phyloP scores from a whole-genome alignment of 805 yeast genomes.

The Lachancea fermentati region DNA sequence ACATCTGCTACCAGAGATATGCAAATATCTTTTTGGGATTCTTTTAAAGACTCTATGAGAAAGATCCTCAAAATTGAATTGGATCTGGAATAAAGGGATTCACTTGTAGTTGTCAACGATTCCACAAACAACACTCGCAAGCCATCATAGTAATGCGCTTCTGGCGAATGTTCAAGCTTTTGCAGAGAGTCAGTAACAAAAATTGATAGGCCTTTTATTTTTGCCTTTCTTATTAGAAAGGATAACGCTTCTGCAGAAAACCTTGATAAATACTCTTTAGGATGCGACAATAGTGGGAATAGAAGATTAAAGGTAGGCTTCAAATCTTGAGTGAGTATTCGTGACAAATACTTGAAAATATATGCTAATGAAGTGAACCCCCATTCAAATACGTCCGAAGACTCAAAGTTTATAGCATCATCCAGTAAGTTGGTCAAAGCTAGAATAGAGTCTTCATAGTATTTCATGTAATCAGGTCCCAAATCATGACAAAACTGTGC shows the following conservation, averaged over 20 bases:
- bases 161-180: constrained; percentile 32
- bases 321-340: constrained; percentile 55
- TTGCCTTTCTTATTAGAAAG: constrained; percentile 68
- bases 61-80: constrained; percentile 42
- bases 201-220: constrained; percentile 38
- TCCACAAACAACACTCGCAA: constrained; percentile 61
- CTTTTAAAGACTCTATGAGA: constrained; percentile 29
- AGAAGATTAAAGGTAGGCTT: constrained; percentile 62
- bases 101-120: constrained; percentile 65
- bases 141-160: constrained; percentile 49
- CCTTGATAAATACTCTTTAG: constrained; percentile 62
- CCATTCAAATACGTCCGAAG: constrained; percentile 70
- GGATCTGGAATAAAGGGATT: constrained; percentile 70
- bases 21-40: constrained; percentile 7
- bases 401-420: constrained; percentile 43
- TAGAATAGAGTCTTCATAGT: constrained; percentile 48
- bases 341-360: constrained; percentile 79
- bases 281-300: constrained; percentile 53
- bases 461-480: constrained; percentile 83
- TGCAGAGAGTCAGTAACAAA: constrained; percentile 43
- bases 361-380: constrained; percentile 81
- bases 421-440: constrained; percentile 42
- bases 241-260: constrained; percentile 91
- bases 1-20: constrained; percentile 54
- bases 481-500: constrained; percentile 88